Evolutionary conservation across 805 yeast species (phyloP).

Genomic region (Schwanniomyces polymorphus): DNA sequence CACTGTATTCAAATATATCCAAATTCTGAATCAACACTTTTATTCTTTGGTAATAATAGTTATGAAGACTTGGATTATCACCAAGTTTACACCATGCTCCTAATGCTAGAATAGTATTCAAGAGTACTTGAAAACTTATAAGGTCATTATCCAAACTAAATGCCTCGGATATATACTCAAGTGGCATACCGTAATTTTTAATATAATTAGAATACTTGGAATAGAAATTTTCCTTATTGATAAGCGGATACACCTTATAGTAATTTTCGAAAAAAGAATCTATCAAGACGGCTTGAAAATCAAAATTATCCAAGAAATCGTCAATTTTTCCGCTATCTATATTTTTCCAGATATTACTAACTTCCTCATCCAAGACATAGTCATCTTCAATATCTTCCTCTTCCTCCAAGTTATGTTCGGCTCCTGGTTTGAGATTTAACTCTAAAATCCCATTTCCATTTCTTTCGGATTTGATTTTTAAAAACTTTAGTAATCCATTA

Average conservation of each 20-base stretch:
- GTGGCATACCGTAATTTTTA: background rate
- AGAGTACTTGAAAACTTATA: constrained; percentile 15
- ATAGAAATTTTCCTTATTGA: constrained; percentile 16
- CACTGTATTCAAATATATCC: constrained; percentile 18
- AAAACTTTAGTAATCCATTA: constrained; percentile 51
- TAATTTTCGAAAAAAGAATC: constrained; percentile 14
- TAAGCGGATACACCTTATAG: constrained; percentile 18
- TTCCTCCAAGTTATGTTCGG: constrained; percentile 4
- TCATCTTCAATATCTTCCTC: constrained; percentile 14
- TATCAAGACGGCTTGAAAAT: constrained; percentile 14
- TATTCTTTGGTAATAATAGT: constrained; percentile 15
- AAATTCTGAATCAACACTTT: constrained; percentile 11
- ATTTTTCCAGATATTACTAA: constrained; percentile 11
- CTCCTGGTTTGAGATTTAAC: constrained; percentile 11
- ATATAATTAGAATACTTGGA: constrained; percentile 11
- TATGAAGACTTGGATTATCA: constrained; percentile 16
- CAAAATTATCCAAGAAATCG: constrained; percentile 13
- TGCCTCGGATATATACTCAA: background rate
- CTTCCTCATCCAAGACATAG: constrained; percentile 16
- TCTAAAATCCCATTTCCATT: constrained; percentile 24
- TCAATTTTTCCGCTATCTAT: constrained; percentile 15
- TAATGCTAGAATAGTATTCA: constrained; percentile 16
- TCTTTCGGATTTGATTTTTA: constrained; percentile 34
- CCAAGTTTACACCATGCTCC: constrained; percentile 22
- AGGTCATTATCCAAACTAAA: constrained; percentile 8